Evolutionary conservation across 441 rosid species (phyloP), one percentile per base, ranked within the genome.

Genomic region (Corymbia citriodora): DNA sequence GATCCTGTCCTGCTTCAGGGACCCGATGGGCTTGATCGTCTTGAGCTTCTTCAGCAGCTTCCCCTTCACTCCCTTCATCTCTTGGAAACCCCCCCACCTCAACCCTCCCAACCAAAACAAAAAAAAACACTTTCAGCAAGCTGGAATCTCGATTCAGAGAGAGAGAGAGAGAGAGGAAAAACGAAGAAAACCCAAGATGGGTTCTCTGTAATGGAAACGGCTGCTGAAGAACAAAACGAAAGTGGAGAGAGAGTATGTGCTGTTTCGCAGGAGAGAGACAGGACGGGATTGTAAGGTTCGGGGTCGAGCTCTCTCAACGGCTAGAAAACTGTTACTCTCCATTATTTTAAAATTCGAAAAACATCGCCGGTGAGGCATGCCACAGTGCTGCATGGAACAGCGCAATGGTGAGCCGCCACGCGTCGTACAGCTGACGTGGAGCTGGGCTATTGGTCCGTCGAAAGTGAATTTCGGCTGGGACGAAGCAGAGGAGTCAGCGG

Each of bases 41-140:
- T 96, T 95, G 90, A 97, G 90, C 94, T 94, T 96, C 94, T 96
- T 97, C 91, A 95, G 45, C 16, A 98, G 89, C 90, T 93, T 98
- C 90, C 97, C 96, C 92, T 95, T 96, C 96, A 96, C 90, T 85
- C 96, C 95, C 94, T 96, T 97, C 99, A 96, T 98, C 54, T 87
- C 85, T 45, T 79, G 85, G 7, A 74, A 13, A 9, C 48, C 29
- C 33, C 53, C 52, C 52, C 33, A 33, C 33, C 33, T 2, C 33
- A 33, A 33, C 1, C 85, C 85, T n/a, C 52, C 50, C 16, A 2
- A 3, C 72, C 72, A 17, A 6, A 29, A 29, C 14, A 14, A 63
- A 7, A 5, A 10, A 19, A 11, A 40, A 45, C 6, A 79, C 45
- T n/a, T 45, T 45, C 85, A 79, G 85, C 85, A 79, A 79, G 85